These are phyloP conservation scores for Colletotrichum incanum DNA, from an alignment of 2,329 filamentous ascomycete species.

Conservation along the genomic window DNA sequence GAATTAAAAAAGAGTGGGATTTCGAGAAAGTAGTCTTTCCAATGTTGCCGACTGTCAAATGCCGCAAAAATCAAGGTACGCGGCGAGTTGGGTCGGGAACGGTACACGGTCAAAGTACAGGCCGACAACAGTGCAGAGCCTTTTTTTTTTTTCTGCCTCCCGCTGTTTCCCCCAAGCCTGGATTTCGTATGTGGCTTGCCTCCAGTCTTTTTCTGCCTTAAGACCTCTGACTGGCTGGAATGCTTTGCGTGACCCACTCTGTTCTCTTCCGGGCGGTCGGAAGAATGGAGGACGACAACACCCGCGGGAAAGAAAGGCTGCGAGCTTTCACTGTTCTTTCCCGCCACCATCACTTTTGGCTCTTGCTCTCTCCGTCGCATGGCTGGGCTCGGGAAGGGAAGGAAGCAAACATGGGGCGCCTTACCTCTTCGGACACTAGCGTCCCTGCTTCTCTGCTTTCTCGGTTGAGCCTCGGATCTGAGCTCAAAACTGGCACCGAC, in stretches of 20 bases:
- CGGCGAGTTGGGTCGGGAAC: slow-evolving; percentile 15
- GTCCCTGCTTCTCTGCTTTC: not conserved
- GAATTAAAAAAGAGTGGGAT: slow-evolving; percentile 41
- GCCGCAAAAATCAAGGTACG: slow-evolving; percentile 35
- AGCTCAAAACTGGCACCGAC: not conserved
- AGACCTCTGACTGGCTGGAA: slow-evolving; percentile 28
- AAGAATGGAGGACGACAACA: slow-evolving; percentile 31
- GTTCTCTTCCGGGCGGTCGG: slow-evolving; percentile 26
- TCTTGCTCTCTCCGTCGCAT: not conserved
- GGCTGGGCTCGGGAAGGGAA: slow-evolving; percentile 38
- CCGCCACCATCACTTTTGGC: not conserved
- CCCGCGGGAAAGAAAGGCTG: slow-evolving; percentile 38
- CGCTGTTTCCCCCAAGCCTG: not conserved
- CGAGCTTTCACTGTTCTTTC: slow-evolving; percentile 22
- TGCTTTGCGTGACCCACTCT: not conserved
- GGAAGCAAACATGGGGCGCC: slow-evolving; percentile 32
- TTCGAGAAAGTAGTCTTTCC: slow-evolving; percentile 15
- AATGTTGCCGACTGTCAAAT: slow-evolving; percentile 32
- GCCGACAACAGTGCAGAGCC: not conserved
- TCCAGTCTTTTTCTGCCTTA: slow-evolving; percentile 3
- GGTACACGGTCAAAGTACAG: slow-evolving; percentile 21
- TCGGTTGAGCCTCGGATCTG: slow-evolving; percentile 38
- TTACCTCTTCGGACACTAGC: slow-evolving; percentile 1
- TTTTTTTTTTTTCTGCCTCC: slow-evolving; percentile 1
- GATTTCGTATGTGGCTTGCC: slow-evolving; percentile 33